phyloP scores from a whole-genome alignment of 1,284 basidiomycete species.

The Sanghuangporus sanghuang region DNA sequence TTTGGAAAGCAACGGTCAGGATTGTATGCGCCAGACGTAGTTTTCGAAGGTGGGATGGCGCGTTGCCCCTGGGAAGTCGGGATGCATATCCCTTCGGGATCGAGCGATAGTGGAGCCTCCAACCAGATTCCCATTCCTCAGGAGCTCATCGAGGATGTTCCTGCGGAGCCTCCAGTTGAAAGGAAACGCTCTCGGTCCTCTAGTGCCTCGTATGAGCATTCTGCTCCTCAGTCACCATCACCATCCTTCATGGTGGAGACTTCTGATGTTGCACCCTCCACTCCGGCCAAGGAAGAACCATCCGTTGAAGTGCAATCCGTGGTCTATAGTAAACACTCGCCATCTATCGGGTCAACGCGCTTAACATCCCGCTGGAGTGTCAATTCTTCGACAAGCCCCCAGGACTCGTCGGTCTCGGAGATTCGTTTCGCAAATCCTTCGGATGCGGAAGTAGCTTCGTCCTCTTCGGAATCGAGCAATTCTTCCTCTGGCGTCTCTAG shows the following conservation, averaged over 20 bases:
- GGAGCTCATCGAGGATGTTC: conserved; percentile 4
- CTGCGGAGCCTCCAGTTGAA: not conserved
- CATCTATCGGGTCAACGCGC: not conserved
- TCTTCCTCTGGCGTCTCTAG: conserved; percentile 14
- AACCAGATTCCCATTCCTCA: conserved; percentile 13
- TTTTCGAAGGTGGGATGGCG: conserved; percentile 80
- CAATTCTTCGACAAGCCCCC: conserved; percentile 10
- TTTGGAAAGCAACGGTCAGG: conserved; percentile 10
- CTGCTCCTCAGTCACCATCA: conserved; percentile 12
- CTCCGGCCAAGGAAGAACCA: conserved; percentile 13
- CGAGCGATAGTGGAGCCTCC: conserved; percentile 9
- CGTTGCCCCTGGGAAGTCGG: conserved; percentile 76
- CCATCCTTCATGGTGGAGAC: conserved; percentile 14
- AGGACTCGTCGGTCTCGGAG: conserved; percentile 13
- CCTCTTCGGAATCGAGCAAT: conserved; percentile 11
- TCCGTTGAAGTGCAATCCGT: conserved; percentile 8
- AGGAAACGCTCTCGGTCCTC: conserved; percentile 9
- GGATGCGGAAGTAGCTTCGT: conserved; percentile 10
- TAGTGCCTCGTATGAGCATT: conserved; percentile 15
- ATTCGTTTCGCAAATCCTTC: conserved; percentile 16
- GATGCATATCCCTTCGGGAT: conserved; percentile 30
- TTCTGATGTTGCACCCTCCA: conserved; percentile 9
- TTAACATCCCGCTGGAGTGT: conserved; percentile 14
- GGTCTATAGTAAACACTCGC: conserved; percentile 3
- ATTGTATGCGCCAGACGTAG: conserved; percentile 55